Evolutionary conservation across 768 basidiomycete species (phyloP), one percentile per base, ranked within the genome.

Genomic region (Boletus tomentosulus): DNA sequence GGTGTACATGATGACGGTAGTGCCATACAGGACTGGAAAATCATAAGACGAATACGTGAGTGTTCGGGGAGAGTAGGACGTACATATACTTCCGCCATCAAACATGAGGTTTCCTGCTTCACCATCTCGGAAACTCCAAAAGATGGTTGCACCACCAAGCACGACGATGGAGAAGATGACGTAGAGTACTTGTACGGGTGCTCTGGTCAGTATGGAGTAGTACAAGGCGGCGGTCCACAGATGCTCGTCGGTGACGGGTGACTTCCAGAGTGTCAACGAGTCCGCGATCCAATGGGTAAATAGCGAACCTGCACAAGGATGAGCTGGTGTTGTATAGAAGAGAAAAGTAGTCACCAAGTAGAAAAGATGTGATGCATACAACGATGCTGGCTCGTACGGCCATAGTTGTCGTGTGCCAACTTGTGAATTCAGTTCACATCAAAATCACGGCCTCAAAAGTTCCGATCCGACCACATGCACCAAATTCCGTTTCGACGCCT

Each of bases 221-320:
- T 93, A 93, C 49, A 79, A 73, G 7, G 90, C 91, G 2, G 91
- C 85, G 8, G 83, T 86, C 86, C 88, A 90, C 12, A 93, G 77
- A 59, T 87, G 82, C 57, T 84, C 83, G 62, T 93, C 89, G n/a
- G 87, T 92, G 61, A 86, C 78, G 41, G 91, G 89, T 12, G 87
- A 83, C 73, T 89, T 91, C 91, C 91, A 93, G 38, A 93, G 77
- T 33, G 91, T 93, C 48, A 91, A 74, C 1, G 89, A 92, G 76
- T 93, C 91, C n/a, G 91, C 91, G 57, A 90, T 92, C 91, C 91
- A 93, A 66, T 93, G 87, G 34, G 89, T 92, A 67, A 91, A 91
- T 5, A 93, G 76, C 44, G 86, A 74, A 48, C 91, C 90, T 92
- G 67, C 12, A 46, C 46, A 10, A 7, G 16, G 15, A 35, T 10